Base-by-base conservation (phyloP, 2,329 filamentous ascomycete genomes). In the Aspergillus viridinutans region DNA sequence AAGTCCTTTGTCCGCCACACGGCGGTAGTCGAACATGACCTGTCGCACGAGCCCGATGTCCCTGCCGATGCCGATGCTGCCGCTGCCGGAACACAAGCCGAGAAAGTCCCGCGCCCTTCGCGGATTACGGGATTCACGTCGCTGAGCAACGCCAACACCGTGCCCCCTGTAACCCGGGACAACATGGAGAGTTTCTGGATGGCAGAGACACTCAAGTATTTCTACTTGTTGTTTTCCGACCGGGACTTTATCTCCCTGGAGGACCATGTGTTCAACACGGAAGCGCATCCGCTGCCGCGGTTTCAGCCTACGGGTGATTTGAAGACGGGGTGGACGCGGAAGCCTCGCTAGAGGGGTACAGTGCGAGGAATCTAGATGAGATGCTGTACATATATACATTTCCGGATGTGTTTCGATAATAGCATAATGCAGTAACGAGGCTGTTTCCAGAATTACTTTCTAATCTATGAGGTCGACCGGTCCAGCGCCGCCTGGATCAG, bases 171-270 rank as follows among this genome's bases (percentile, higher is more conserved):
- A 14, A 78, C 80, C 49, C 82, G 85, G 58, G 93, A 99, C 74
- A 97, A 97, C 66, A 97, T 99, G 93, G 94, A 99, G 78, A 95
- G 91, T 71, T 97, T 97, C 77, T 99, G 94, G 94, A 84, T 99
- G 80, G 92, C 94, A 49, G 94, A 99, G 78, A 99, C 94, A 23
- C 80, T 99, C 48, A 99, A 99, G 77, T 99, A 99, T 73, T 89
- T 99, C 72, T 99, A 96, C 74, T 84, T 99, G 43, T 81, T 99
- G 35, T 99, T 99, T 77, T 92, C 90, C 2, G 86, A 90, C 3
- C 81, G 88, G 62, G 90, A 95, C 59, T 75, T 97, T 40, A 79
- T 97, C 45, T 91, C 92, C 2, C 81, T 99, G 32, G 89, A 94
- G 65, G 85, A 92, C 67, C 81, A 96, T 26, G 92, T 99, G 42